Percentiles rank a stretch among this genome's conserved stretches.
These are phyloP conservation scores for Noccaea bulbosa DNA, from an alignment of 345 rosid species.

Conservation along the genomic window DNA sequence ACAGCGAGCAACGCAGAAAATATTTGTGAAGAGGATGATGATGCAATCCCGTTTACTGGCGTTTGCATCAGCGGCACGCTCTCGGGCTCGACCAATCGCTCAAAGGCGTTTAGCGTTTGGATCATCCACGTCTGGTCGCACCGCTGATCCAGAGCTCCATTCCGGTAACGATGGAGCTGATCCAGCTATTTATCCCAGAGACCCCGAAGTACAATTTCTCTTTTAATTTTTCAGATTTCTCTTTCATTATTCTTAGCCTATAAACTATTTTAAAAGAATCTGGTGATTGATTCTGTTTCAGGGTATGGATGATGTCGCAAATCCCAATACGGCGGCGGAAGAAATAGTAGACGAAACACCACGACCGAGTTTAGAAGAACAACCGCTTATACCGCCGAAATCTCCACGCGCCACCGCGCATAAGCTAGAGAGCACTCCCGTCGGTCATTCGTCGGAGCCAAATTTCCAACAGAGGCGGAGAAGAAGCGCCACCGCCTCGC, in stretches of 20 bases:
- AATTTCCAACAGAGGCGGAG: constrained; percentile 54
- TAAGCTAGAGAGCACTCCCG: constrained; percentile 52
- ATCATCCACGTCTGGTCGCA: constrained; percentile 46
- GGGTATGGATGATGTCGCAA: constrained; percentile 50
- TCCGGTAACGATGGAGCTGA: constrained; percentile 49
- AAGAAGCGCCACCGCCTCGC: constrained; percentile 7
- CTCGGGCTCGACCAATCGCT: constrained; percentile 9
- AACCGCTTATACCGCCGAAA: constrained; percentile 51
- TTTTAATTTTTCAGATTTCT: not conserved
- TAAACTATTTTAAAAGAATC: too few species aligned
- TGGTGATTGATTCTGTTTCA: constrained; percentile 30
- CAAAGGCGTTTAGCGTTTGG: constrained; percentile 42
- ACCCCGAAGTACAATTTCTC: constrained; percentile 48
- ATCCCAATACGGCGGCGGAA: constrained; percentile 46
- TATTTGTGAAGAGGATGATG: constrained; percentile 20
- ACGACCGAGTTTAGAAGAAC: constrained; percentile 43
- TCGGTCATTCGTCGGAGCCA: constrained; percentile 54
- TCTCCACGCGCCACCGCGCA: constrained; percentile 48
- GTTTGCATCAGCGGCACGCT: constrained; percentile 37
- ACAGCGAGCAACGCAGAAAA: not conserved
- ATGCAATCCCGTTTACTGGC: constrained; percentile 53
- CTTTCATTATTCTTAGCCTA: too few species aligned
- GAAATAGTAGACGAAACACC: constrained; percentile 38
- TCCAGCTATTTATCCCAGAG: constrained; percentile 51
- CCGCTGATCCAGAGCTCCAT: constrained; percentile 51